phyloP scores from a whole-genome alignment of 768 basidiomycete genomes.

The Rhodocollybia butyracea region DNA sequence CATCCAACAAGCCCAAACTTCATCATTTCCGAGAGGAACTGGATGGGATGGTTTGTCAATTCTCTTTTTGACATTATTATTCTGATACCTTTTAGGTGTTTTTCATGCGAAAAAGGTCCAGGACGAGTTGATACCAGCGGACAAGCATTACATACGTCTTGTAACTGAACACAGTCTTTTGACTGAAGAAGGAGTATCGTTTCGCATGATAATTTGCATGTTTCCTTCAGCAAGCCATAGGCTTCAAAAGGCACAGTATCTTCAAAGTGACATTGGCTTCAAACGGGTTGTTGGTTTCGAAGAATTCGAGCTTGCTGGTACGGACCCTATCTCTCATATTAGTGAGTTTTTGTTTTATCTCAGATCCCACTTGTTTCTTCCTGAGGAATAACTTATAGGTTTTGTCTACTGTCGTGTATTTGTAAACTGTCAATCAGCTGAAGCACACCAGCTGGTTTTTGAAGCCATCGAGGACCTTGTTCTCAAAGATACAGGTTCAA shows the following conservation, averaged over 20 bases:
- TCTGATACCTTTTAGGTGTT: constrained; percentile 7
- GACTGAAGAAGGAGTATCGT: background rate
- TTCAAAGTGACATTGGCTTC: constrained; percentile 10
- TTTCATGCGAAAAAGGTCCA: constrained; percentile 13
- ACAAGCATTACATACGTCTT: constrained; percentile 18
- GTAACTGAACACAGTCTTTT: background rate
- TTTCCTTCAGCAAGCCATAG: background rate
- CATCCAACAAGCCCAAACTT: constrained; percentile 10
- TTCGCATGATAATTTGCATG: constrained; percentile 1
- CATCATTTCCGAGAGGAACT: constrained; percentile 12
- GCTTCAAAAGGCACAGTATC: background rate
- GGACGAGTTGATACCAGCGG: constrained; percentile 3
- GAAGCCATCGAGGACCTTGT: background rate
- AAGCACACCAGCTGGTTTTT: background rate
- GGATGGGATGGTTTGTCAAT: constrained; percentile 14
- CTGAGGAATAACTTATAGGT: background rate
- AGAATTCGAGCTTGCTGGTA: constrained; percentile 6
- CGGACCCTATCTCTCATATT: background rate
- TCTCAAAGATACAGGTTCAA: background rate
- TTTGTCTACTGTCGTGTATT: background rate
- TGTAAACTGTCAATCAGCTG: background rate
- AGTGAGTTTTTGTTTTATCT: background rate
- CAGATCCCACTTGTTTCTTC: background rate
- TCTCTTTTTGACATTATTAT: background rate
- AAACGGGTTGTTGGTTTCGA: background rate